A percentile compares a stretch with the other conserved stretches of the same genome.
Evolutionary conservation across 345 rosid genomes (phyloP).

Genomic region (Syzygium jambos): DNA sequence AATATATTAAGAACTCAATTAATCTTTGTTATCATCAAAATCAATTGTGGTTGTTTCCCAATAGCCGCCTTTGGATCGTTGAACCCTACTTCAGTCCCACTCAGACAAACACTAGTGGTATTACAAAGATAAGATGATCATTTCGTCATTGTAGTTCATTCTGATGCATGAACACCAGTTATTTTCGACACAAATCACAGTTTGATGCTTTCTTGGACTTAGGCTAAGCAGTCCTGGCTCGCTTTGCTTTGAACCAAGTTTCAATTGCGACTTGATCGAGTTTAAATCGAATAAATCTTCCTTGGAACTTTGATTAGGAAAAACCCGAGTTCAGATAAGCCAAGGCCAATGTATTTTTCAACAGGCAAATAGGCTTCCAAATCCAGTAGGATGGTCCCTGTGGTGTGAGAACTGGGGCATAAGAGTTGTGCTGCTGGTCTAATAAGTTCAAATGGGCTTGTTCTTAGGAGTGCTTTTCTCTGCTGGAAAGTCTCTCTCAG

Average conservation of each 20-base stretch:
- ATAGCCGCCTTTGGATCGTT: neutral
- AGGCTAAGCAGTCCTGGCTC: neutral
- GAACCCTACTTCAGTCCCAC: neutral
- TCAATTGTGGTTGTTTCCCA: neutral
- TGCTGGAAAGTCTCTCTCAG: slow-evolving; percentile 9
- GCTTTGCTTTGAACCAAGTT: neutral
- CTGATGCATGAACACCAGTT: neutral
- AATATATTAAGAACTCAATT: neutral
- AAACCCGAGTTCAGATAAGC: neutral
- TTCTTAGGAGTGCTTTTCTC: neutral
- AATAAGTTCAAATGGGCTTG: neutral
- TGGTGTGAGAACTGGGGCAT: neutral
- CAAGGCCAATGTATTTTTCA: neutral
- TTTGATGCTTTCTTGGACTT: neutral
- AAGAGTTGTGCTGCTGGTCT: neutral
- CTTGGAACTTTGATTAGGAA: neutral
- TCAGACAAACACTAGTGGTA: neutral
- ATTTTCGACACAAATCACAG: neutral
- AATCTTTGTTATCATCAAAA: neutral
- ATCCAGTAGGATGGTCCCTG: neutral
- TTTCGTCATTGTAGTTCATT: neutral
- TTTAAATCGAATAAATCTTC: neutral
- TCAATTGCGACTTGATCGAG: neutral
- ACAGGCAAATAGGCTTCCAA: neutral
- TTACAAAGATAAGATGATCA: neutral